Conservation (phyloP, 164 flowering plant genomes). For the Chimonanthus salicifolius region DNA sequence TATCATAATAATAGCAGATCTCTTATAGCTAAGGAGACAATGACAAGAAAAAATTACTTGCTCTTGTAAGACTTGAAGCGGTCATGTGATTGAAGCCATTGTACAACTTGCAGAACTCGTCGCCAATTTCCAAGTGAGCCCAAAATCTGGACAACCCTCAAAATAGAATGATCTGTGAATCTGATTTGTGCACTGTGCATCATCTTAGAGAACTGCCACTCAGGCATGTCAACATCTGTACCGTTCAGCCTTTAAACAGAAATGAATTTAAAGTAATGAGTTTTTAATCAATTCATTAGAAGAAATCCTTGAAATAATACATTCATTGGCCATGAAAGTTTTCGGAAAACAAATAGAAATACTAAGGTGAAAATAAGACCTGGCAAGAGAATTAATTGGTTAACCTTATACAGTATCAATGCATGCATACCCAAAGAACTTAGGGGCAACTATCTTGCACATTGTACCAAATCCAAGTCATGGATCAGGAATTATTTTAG, state of each 20-base stretch:
- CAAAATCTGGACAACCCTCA: slow-evolving; percentile 74
- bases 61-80: slow-evolving; percentile 68
- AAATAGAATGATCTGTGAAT: slow-evolving; percentile 66
- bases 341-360: neutral
- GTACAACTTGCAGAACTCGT: slow-evolving; percentile 78
- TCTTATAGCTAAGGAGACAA: neutral
- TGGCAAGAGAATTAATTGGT: neutral
- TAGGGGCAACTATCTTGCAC: neutral
- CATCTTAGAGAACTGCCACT: slow-evolving; percentile 86
- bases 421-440: neutral
- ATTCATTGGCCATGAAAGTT: neutral
- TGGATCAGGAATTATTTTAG: neutral
- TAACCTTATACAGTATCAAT: neutral
- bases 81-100: slow-evolving; percentile 81
- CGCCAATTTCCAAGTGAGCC: slow-evolving; percentile 87
- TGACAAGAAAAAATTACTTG: slow-evolving; percentile 31
- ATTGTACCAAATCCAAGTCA: neutral
- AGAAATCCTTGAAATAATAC: no score
- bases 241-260: slow-evolving; percentile 73
- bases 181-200: slow-evolving; percentile 73
- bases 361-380: neutral
- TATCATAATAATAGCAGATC: neutral
- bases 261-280: slow-evolving; percentile 14
- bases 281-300: neutral
- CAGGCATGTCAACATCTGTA: slow-evolving; percentile 74